These are phyloP conservation scores for Mycocentrospora acerina DNA, from an alignment of 2,329 filamentous ascomycete species.

Conservation along the genomic window DNA sequence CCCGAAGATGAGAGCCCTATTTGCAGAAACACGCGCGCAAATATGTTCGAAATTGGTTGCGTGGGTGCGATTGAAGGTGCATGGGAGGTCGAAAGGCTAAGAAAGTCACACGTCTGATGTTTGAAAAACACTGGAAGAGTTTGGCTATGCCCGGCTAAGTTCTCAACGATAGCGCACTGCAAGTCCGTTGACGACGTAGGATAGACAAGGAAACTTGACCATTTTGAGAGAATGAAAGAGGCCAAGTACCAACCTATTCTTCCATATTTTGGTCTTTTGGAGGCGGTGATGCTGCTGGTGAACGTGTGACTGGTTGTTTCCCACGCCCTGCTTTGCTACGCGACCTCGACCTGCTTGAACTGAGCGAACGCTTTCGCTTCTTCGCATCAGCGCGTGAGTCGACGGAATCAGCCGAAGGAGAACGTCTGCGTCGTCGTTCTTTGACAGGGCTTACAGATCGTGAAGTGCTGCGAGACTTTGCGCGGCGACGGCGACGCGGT, in stretches of 20 bases:
- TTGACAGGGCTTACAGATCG: constrained; percentile 44
- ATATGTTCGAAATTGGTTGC: too few relatives aligned
- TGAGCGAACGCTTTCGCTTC: constrained; percentile 46
- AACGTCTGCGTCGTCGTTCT: constrained; percentile 47
- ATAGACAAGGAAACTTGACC: too few relatives aligned
- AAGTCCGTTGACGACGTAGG: too few relatives aligned
- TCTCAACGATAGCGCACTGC: too few relatives aligned
- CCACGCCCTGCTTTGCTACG: constrained; percentile 19
- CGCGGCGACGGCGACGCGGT: constrained; percentile 38
- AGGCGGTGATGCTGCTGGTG: constrained; percentile 19
- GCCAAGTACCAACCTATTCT: constrained; percentile 12
- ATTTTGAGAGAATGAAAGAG: background rate
- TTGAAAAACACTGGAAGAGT: too few relatives aligned
- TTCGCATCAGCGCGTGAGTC: constrained; percentile 54
- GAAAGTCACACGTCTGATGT: too few relatives aligned
- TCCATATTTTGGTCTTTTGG: constrained; percentile 9
- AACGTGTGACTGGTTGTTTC: constrained; percentile 21
- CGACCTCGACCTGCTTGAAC: constrained; percentile 42
- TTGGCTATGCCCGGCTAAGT: too few relatives aligned
- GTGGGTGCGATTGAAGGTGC: too few relatives aligned
- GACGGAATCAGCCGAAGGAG: constrained; percentile 45
- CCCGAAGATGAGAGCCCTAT: too few relatives aligned
- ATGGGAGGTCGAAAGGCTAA: too few relatives aligned
- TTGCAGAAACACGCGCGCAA: too few relatives aligned
- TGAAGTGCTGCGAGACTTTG: constrained; percentile 40